Conservation (phyloP, 176 grass and related monocot species). For the Oryza punctata region DNA sequence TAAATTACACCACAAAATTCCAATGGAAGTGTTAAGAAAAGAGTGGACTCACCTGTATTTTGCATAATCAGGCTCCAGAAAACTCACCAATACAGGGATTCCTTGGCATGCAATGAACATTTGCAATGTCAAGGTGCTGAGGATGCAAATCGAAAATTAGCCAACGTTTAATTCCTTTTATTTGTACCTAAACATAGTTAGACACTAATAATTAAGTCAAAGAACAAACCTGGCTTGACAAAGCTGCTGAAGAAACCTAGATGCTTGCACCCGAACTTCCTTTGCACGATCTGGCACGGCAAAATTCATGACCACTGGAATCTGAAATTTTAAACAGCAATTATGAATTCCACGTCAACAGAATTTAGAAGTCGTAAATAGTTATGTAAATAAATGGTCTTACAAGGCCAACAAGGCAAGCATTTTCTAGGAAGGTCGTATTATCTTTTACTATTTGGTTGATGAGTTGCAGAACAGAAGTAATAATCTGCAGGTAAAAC, state of each 20-base stretch:
- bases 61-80: conserved; percentile 98
- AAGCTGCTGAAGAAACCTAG: conserved; percentile 91
- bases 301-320: conserved; percentile 87
- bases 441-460: conserved; percentile 93
- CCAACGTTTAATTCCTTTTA: not conserved
- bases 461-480: conserved; percentile 81
- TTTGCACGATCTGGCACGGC: conserved; percentile 68
- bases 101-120: conserved; percentile 99
- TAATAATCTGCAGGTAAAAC: conserved; percentile 68
- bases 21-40: conserved; percentile 26
- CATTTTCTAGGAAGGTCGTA: conserved; percentile 81
- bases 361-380: conserved; percentile 39
- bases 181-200: conserved; percentile 34
- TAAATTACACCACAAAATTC: conserved; percentile 14
- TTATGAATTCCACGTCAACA: conserved; percentile 4
- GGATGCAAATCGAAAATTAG: conserved; percentile 50
- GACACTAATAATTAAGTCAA: conserved; percentile 3
- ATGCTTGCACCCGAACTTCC: conserved; percentile 94
- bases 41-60: conserved; percentile 71
- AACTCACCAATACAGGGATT: conserved; percentile 92
- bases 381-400: conserved; percentile 39
- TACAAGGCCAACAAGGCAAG: conserved; percentile 98
- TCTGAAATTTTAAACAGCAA: conserved; percentile 54
- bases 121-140: conserved; percentile 90
- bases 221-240: conserved; percentile 84